Evolutionary conservation across 352 stramenopile species (phyloP), one percentile per base, ranked within the genome.

Genomic region (Phytophthora meadii): DNA sequence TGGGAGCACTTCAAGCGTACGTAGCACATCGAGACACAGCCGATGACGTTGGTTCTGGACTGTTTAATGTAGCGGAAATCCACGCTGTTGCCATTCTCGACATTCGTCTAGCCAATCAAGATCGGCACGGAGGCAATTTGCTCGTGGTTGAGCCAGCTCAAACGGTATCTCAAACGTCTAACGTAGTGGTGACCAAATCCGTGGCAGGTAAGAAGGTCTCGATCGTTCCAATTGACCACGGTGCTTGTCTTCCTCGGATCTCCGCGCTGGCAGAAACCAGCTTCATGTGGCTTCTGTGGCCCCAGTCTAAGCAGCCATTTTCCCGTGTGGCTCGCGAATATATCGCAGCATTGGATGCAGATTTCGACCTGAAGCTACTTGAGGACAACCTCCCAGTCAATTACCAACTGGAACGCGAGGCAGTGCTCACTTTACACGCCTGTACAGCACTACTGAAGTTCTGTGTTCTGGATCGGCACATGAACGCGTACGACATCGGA

Each of bases 111-210:
- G 77, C 77, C 2, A 95, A 96, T 65, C 84, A 92, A 32, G 88
- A 95, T 62, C 87, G 88, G 0, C 87, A 96, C 46, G 75, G 81
- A 17, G 87, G 87, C 28, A 96, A 96, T 63, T 50, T 96, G 10
- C 62, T 96, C 15, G 79, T 89, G 8, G 40, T 76, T 30, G 61
- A 73, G 27, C 51, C 54, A 2, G 41, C 67, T 14, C 27, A 50
- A 28, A n/a, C 39, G 62, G 42, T 62, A 41, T 41, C n/a, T 7
- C 61, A 64, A 36, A 61, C 45, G 82, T 65, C 53, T 3, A 44
- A 49, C n/a, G 51, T 28, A 27, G n/a, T 60, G 7, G 49, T 46
- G 28, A 70, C 42, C 40, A 69, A 69, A 49, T 55, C 40, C 1
- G 17, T 49, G 17, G 19, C 44, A 46, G 52, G 40, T 9, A 70